Base-by-base conservation (phyloP, 2,329 filamentous ascomycete species). In the Diaporthe humulicola region DNA sequence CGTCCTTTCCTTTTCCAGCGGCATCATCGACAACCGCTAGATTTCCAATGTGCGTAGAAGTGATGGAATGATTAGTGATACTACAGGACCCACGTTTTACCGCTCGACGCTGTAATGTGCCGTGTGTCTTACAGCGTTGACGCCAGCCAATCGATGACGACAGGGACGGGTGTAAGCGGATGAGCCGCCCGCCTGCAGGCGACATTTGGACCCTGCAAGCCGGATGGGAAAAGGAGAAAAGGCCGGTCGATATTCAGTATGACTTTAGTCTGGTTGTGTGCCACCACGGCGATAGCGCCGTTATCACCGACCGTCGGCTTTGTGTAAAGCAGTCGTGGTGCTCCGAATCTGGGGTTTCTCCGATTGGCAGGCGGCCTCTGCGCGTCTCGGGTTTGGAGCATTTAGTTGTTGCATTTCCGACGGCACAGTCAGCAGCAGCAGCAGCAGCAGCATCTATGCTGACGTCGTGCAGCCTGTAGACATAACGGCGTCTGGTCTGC, bases 51-150 rank as follows among this genome's bases (percentile, higher is more conserved):
- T 9, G 42, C 15, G 30, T 36, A 8, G 17, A 14, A 6, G n/a
- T 52, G 45, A 61, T 61, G 5, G 12, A 25, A 38, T 67, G 64
- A 67, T 67, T 52, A 67, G 64, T 67, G 64, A 67, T 66, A 48
- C 25, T 12, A 8, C 45, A 67, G 30, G 42, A 50, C 25, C 3
- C 61, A 66, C 9, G 12, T 25, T 67, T 67, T 25, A 7, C 61
- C 61, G 61, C 5, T 33, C 36, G n/a, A 42, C 8, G 36, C 25
- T 25, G 33, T 28, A 22, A 22, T 45, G n/a, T 25, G 36, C 40
- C 17, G n/a, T 40, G n/a, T 40, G 14, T 17, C 30, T 36, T 8
- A 22, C 10, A 66, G 40, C 28, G 10, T 4, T 12, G 19, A 33
- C 4, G 12, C 60, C 40, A 48, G 5, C 45, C 22, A 50, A n/a